A percentile compares a stretch with the other conserved stretches of the same genome.
Conservation (phyloP, 352 stramenopile species). For the Phytopythium aichiense region DNA sequence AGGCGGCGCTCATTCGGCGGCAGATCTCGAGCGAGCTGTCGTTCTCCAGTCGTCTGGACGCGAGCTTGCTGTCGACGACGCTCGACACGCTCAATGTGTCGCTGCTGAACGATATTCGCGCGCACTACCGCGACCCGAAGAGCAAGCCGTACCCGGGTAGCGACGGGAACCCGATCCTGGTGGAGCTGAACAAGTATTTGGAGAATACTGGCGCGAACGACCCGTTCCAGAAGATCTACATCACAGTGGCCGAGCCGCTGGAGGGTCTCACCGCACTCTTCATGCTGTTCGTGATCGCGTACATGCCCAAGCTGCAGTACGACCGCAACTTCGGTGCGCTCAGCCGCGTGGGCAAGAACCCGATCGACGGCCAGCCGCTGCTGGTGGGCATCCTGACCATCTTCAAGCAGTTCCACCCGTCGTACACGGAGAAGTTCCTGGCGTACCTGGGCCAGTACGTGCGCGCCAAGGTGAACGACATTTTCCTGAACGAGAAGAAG, state of each 20-base stretch:
- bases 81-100: constrained; percentile 90
- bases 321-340: constrained; percentile 90
- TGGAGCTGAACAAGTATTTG: constrained; percentile 90
- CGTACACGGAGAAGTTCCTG: constrained; percentile 92
- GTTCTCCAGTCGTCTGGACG: constrained; percentile 88
- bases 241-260: constrained; percentile 88
- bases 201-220: constrained; percentile 91
- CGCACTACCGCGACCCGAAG: constrained; percentile 82
- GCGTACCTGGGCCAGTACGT: constrained; percentile 93
- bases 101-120: constrained; percentile 85
- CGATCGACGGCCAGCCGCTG: constrained; percentile 90
- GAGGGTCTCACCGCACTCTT: constrained; percentile 89
- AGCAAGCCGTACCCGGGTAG: constrained; percentile 74
- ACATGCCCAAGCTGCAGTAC: constrained; percentile 93
- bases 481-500: constrained; percentile 60
- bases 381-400: constrained; percentile 90
- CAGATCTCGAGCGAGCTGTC: constrained; percentile 91
- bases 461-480: constrained; percentile 83
- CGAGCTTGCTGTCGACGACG: constrained; percentile 87
- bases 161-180: constrained; percentile 79
- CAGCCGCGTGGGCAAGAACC: constrained; percentile 85
- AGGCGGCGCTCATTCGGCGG: constrained; percentile 90
- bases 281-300: constrained; percentile 91
- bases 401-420: constrained; percentile 94
- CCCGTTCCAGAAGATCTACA: constrained; percentile 93